Evolutionary conservation across 1,139 yeast genomes (phyloP).

Genomic region (Protomyces macrosporus): DNA sequence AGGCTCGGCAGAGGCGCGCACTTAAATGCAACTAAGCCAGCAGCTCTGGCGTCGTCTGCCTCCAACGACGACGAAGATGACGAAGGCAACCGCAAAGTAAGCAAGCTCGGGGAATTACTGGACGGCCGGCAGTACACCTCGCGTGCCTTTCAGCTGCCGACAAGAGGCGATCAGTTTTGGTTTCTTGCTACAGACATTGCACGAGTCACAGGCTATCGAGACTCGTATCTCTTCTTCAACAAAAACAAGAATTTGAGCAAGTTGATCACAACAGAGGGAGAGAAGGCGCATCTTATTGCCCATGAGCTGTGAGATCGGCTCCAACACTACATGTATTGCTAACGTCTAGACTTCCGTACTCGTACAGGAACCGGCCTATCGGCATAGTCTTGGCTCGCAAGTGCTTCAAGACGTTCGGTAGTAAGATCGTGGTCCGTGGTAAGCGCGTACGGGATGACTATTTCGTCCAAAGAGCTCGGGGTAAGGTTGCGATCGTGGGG

Average conservation of each 20-base stretch:
- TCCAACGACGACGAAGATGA: conserved; percentile 42
- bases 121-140: conserved; percentile 57
- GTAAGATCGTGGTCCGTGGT: conserved; percentile 58
- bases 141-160: conserved; percentile 55
- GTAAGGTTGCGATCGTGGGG: conserved; percentile 47
- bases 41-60: neutral
- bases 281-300: conserved; percentile 55
- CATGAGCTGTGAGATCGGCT: conserved; percentile 42
- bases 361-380: conserved; percentile 62
- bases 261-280: conserved; percentile 53
- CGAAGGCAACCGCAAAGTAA: conserved; percentile 53
- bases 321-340: neutral
- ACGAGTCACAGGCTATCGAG: conserved; percentile 57
- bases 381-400: conserved; percentile 60
- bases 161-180: conserved; percentile 49
- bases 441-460: conserved; percentile 67
- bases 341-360: conserved; percentile 46
- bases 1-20: neutral
- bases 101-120: conserved; percentile 50
- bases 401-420: conserved; percentile 67
- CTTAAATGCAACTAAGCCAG: neutral
- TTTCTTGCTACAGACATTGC: conserved; percentile 70
- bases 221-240: conserved; percentile 59
- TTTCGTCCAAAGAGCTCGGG: conserved; percentile 64
- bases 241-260: conserved; percentile 56